phyloP scores from a whole-genome alignment of 352 stramenopile genomes.

The Pythium plurisporium region DNA sequence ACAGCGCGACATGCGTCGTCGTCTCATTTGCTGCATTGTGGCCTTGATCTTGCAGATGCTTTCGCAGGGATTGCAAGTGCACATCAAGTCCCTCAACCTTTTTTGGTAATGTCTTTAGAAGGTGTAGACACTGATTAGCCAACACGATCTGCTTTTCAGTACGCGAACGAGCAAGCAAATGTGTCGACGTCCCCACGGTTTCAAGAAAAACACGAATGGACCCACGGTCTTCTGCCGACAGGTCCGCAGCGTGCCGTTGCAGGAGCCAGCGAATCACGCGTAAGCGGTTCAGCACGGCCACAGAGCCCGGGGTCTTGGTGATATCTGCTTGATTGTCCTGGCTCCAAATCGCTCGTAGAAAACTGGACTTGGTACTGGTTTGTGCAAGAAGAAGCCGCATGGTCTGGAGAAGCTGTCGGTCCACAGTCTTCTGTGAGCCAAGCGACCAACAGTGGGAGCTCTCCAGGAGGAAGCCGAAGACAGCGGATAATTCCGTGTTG shows the following conservation, averaged over 20 bases:
- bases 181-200: too few relatives aligned
- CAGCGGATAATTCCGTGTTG: slow-evolving; percentile 23
- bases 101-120: background rate
- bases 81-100: background rate
- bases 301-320: background rate
- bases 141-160: slow-evolving; percentile 1
- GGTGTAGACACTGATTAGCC: background rate
- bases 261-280: slow-evolving; percentile 25
- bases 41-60: slow-evolving; percentile 7
- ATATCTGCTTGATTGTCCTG: background rate
- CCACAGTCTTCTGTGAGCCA: slow-evolving; percentile 18
- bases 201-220: too few relatives aligned
- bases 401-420: slow-evolving; percentile 33
- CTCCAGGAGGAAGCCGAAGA: slow-evolving; percentile 29
- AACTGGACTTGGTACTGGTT: slow-evolving; percentile 21
- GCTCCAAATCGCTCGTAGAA: slow-evolving; percentile 25
- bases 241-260: too few relatives aligned
- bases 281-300: slow-evolving; percentile 19
- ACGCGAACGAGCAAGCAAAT: too few relatives aligned
- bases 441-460: slow-evolving; percentile 33
- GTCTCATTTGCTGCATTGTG: background rate
- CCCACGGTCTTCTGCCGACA: too few relatives aligned
- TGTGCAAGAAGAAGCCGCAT: slow-evolving; percentile 38
- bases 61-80: background rate
- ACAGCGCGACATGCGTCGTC: slow-evolving; percentile 25